A percentile compares a stretch with the other conserved stretches of the same genome.
phyloP scores from a whole-genome alignment of 2,329 filamentous ascomycete genomes.

The Pseudogymnoascus sp. region DNA sequence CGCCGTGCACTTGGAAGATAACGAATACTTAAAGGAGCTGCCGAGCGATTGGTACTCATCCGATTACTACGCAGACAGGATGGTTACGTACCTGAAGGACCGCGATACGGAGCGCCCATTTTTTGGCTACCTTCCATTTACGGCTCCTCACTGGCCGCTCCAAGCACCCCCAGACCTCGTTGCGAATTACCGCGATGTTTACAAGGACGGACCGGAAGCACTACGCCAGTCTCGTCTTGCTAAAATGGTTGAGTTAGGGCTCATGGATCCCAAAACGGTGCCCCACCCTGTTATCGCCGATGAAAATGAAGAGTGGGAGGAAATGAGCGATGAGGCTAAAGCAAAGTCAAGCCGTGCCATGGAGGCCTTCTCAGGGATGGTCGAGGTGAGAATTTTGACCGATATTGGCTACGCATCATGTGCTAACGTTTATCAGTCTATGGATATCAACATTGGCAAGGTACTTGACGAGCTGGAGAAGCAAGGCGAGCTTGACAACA shows the following conservation, averaged over 20 bases:
- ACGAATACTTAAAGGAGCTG: background rate
- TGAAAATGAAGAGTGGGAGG: slow-evolving; percentile 29
- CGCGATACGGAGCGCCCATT: slow-evolving; percentile 41
- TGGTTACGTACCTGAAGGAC: slow-evolving; percentile 44
- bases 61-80: slow-evolving; percentile 44
- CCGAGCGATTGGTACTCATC: slow-evolving; percentile 48
- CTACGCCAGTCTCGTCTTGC: slow-evolving; percentile 38
- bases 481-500: slow-evolving; percentile 43
- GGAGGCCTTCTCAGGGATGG: slow-evolving; percentile 45
- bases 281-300: slow-evolving; percentile 35
- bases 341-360: slow-evolving; percentile 37
- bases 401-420: slow-evolving; percentile 23
- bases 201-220: slow-evolving; percentile 43
- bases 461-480: slow-evolving; percentile 38
- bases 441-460: slow-evolving; percentile 40
- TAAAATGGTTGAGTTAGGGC: slow-evolving; percentile 37
- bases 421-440: slow-evolving; percentile 19
- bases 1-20: slow-evolving; percentile 18
- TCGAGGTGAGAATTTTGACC: slow-evolving; percentile 27
- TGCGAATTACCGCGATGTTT: slow-evolving; percentile 41
- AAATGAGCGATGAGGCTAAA: slow-evolving; percentile 32
- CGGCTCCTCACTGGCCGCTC: slow-evolving; percentile 57
- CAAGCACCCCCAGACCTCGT: slow-evolving; percentile 47
- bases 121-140: slow-evolving; percentile 55
- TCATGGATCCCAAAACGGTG: slow-evolving; percentile 35